Evolutionary conservation across 2,329 filamentous ascomycete species (phyloP).

Genomic region (Epichloe uncinata): DNA sequence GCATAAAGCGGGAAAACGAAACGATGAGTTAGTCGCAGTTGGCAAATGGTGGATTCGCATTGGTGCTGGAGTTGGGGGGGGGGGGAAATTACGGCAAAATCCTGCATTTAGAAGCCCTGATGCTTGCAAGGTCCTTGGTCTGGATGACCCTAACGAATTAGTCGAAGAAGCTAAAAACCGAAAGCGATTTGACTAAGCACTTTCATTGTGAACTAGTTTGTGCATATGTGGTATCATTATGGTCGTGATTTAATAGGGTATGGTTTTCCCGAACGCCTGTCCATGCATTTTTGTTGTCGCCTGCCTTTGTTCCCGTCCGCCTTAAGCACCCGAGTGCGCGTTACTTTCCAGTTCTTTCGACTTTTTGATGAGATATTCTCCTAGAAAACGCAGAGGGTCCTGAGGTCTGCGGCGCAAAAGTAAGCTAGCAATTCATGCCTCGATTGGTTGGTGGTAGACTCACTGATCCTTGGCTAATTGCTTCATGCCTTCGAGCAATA

Average conservation of each 20-base stretch:
- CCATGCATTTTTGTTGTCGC: background rate
- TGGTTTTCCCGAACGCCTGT: conserved; percentile 5
- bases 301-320: background rate
- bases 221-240: background rate
- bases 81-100: conserved; percentile 23
- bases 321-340: background rate
- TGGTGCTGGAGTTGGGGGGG: conserved; percentile 30
- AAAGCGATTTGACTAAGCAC: conserved; percentile 15
- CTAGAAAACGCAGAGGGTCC: conserved; percentile 55
- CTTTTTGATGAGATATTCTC: conserved; percentile 56
- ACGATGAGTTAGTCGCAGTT: conserved; percentile 2
- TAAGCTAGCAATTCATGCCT: background rate
- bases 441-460: conserved; percentile 23
- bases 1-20: conserved; percentile 45
- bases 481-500: conserved; percentile 64
- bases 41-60: conserved; percentile 18
- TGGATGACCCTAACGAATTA: conserved; percentile 16
- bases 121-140: conserved; percentile 23
- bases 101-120: conserved; percentile 31
- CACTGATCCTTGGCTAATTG: conserved; percentile 56
- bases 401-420: conserved; percentile 34
- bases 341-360: conserved; percentile 48
- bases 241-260: background rate
- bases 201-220: background rate
- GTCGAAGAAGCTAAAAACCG: conserved; percentile 20